Conservation (phyloP, 2,329 filamentous ascomycete species). For the Calonectria hongkongensis region DNA sequence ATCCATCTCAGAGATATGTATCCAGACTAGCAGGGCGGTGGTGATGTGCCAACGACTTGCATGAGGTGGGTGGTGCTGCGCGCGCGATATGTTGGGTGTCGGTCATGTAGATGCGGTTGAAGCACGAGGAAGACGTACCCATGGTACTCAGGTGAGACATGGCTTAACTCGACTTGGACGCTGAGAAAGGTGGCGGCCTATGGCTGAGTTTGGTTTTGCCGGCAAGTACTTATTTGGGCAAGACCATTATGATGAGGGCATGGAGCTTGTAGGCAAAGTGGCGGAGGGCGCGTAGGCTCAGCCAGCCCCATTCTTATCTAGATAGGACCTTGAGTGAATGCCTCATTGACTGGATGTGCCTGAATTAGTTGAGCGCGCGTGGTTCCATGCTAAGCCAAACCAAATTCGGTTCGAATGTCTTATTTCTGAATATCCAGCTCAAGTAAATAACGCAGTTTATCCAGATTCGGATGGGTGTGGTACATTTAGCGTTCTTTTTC, state of each 20-base stretch:
- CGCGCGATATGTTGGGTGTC: no score
- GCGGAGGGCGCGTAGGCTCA: not conserved
- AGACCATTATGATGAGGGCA: not conserved
- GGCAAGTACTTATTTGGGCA: no score
- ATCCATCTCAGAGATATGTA: no score
- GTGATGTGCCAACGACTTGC: no score
- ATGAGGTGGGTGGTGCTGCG: no score
- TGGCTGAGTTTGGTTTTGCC: no score
- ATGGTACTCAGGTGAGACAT: no score
- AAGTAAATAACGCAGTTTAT: conserved; percentile 2
- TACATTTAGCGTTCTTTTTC: not conserved
- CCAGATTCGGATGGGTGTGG: conserved; percentile 1
- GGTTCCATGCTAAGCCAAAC: not conserved
- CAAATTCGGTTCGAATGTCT: not conserved
- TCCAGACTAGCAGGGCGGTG: no score
- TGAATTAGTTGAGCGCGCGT: not conserved
- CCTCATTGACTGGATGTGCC: not conserved
- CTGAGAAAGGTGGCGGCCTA: no score
- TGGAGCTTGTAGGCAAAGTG: not conserved
- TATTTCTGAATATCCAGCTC: not conserved
- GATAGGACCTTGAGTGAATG: not conserved
- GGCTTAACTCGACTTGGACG: no score
- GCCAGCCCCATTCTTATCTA: conserved; percentile 7
- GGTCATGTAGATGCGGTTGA: no score
- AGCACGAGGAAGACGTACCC: no score